phyloP scores from a whole-genome alignment of 441 rosid species.

The Manihot esculenta region DNA sequence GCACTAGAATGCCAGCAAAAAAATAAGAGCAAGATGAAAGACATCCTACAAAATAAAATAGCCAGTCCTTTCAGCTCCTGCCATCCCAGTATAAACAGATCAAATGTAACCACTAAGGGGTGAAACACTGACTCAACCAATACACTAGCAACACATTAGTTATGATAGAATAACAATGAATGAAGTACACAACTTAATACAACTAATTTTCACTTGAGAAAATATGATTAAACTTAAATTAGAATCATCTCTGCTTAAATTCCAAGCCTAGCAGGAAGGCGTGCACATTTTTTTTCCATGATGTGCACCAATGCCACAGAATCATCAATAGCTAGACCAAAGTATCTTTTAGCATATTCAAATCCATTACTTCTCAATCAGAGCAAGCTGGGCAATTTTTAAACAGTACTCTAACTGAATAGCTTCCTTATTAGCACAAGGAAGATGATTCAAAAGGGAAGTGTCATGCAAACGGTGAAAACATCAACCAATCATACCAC shows the following conservation, averaged over 20 bases:
- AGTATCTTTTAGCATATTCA: neutral
- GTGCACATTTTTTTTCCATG: neutral
- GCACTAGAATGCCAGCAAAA: neutral
- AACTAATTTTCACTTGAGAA: neutral
- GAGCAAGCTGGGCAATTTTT: neutral
- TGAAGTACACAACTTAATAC: neutral
- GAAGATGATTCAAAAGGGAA: neutral
- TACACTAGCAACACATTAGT: neutral
- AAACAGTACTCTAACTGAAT: neutral
- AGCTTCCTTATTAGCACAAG: neutral
- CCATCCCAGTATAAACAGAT: neutral
- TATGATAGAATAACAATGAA: neutral
- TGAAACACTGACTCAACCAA: neutral
- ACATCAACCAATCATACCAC: neutral
- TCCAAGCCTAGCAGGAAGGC: neutral
- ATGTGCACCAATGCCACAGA: neutral
- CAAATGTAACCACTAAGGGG: neutral
- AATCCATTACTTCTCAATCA: neutral
- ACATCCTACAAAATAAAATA: neutral
- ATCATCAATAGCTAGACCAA: neutral
- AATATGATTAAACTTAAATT: neutral
- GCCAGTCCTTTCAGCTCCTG: neutral
- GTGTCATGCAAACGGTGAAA: conserved; percentile 3
- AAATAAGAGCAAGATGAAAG: neutral
- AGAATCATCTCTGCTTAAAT: neutral